Evolutionary conservation across 176 grass and related monocot species (phyloP), one percentile per base, ranked within the genome.

Genomic region (Avena atlantica): DNA sequence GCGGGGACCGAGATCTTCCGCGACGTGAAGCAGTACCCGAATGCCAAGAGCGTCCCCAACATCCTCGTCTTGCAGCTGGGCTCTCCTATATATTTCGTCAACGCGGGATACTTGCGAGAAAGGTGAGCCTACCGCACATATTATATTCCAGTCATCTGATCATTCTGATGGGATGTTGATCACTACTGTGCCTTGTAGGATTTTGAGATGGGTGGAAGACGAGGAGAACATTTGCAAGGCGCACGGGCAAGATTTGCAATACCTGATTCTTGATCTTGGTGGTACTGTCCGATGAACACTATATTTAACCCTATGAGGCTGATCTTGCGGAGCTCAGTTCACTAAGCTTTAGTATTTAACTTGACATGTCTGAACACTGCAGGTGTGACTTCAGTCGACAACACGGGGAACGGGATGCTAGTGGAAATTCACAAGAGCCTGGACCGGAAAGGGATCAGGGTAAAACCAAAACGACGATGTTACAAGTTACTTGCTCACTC

Each of bases 361-460:
- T 8, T 75, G 55, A 71, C 40, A 64, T 44, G 15, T 42, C 44
- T 76, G 45, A 62, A 84, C 50, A 80, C 45, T 69, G 74, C 50
- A 99, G 97, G 90, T 48, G 97, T 96, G 47, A 94, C 87, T 47
- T 89, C 97, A 3, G 91, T 99, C 16, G 97, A 99, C 83, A 96
- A 90, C 74, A 83, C 94, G 3, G 97, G 97, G 20, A 89, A 94
- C 20, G 83, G 94, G 6, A 96, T 96, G 89, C 70, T 99, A 42
- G 21, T 29, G 44, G 97, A 99, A 61, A 69, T 99, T 59, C 75
- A 96, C 58, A 94, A 72, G 56, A 79, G 60, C 87, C 80, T 99
- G 44, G 67, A 84, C n/a, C 90, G 87, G 52, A 93, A 68, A 89
- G 90, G 89, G 52, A 93, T 94, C 67, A 90, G 53, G 87, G 97